Conservation (phyloP, 192 early-diverging fungal species). For the Obelidium mucronatum region DNA sequence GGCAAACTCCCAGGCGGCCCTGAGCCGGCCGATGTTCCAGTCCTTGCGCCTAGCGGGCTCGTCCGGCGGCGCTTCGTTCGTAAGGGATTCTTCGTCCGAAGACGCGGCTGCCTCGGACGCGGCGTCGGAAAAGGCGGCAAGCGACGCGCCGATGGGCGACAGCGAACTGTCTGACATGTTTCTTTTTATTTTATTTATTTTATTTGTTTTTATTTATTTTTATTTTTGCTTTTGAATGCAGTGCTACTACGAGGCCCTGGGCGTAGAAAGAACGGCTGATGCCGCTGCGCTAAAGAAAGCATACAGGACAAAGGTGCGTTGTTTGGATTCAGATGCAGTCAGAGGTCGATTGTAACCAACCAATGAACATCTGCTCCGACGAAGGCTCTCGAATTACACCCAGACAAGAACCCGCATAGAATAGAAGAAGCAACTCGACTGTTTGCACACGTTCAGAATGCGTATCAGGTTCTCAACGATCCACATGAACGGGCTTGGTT, state of each 20-base stretch:
- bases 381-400: slow-evolving; percentile 67
- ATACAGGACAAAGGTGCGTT: slow-evolving; percentile 56
- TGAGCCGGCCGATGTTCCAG: no score
- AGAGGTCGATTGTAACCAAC: background rate
- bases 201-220: no score
- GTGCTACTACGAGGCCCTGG: slow-evolving; percentile 93
- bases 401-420: slow-evolving; percentile 87
- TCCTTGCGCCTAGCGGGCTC: no score
- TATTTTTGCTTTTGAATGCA: slow-evolving; percentile 4
- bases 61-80: no score
- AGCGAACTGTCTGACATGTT: no score
- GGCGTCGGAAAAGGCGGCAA: no score
- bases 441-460: slow-evolving; percentile 91
- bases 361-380: background rate
- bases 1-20: slow-evolving; percentile 72
- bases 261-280: slow-evolving; percentile 75
- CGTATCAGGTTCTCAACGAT: slow-evolving; percentile 93
- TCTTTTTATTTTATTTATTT: no score
- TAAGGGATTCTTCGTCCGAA: no score
- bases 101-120: no score
- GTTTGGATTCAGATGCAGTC: background rate
- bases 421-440: slow-evolving; percentile 84
- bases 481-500: slow-evolving; percentile 92
- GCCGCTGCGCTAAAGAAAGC: slow-evolving; percentile 89
- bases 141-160: no score